Evolutionary conservation across 2,329 filamentous ascomycete genomes (phyloP).

Genomic region (Aspergillus sp.): DNA sequence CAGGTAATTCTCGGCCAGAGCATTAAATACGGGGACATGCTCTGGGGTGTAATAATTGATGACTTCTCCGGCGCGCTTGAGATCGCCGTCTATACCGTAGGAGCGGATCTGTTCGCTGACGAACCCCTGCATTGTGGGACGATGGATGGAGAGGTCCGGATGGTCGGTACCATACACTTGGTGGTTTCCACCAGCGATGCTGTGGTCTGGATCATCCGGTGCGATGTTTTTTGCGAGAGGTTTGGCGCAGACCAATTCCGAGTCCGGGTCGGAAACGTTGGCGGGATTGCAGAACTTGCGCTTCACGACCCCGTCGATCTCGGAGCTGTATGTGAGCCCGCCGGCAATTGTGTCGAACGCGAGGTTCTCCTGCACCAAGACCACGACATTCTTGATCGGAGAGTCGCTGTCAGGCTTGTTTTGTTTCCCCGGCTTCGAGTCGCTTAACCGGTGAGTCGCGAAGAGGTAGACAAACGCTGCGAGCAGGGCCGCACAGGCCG

Average conservation of each 20-base stretch:
- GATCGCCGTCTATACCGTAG: slow-evolving; percentile 33
- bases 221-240: slow-evolving; percentile 40
- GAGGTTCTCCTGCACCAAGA: slow-evolving; percentile 47
- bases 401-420: neutral
- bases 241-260: slow-evolving; percentile 37
- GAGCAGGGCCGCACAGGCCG: neutral
- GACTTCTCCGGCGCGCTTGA: slow-evolving; percentile 41
- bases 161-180: slow-evolving; percentile 43
- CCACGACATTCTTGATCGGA: slow-evolving; percentile 51
- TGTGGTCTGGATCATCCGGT: slow-evolving; percentile 46
- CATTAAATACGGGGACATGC: slow-evolving; percentile 42
- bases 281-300: slow-evolving; percentile 42
- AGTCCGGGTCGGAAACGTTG: slow-evolving; percentile 26
- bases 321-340: slow-evolving; percentile 38
- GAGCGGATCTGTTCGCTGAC: slow-evolving; percentile 43
- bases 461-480: neutral
- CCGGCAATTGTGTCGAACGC: slow-evolving; percentile 44
- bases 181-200: slow-evolving; percentile 44
- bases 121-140: slow-evolving; percentile 42
- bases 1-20: slow-evolving; percentile 45
- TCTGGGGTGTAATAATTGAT: slow-evolving; percentile 47
- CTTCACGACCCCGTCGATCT: slow-evolving; percentile 36
- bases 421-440: neutral
- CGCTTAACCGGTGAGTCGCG: neutral
- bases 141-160: slow-evolving; percentile 24